phyloP scores from a whole-genome alignment of 2,329 filamentous ascomycete genomes.

The Monosporascus sp. region DNA sequence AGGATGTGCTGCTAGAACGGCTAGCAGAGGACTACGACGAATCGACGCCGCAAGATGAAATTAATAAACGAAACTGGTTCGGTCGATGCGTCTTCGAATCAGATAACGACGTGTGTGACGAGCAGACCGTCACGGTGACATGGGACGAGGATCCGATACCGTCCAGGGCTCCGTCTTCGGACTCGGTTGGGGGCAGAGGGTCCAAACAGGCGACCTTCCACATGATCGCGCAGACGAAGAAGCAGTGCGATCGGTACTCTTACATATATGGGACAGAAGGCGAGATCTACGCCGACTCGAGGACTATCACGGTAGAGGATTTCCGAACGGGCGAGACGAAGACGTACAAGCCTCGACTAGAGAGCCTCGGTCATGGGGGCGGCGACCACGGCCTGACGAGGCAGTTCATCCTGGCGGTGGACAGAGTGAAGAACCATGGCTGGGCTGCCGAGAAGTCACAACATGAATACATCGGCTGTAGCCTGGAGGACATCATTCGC shows the following conservation, averaged over 20 bases:
- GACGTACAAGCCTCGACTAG: conserved; percentile 54
- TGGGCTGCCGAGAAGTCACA: conserved; percentile 68
- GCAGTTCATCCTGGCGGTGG: conserved; percentile 78
- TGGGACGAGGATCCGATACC: conserved; percentile 69
- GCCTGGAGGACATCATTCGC: conserved; percentile 77
- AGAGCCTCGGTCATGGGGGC: conserved; percentile 61
- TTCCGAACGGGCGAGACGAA: conserved; percentile 55
- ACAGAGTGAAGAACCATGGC: conserved; percentile 67
- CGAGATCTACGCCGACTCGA: conserved; percentile 80
- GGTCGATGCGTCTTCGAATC: conserved; percentile 92
- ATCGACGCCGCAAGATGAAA: conserved; percentile 39
- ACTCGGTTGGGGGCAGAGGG: conserved; percentile 39
- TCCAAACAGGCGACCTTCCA: conserved; percentile 87
- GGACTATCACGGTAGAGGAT: conserved; percentile 68
- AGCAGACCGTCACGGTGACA: conserved; percentile 80
- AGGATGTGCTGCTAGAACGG: conserved; percentile 29
- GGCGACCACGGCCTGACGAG: conserved; percentile 74
- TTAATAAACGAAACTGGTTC: conserved; percentile 64
- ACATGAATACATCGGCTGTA: conserved; percentile 69
- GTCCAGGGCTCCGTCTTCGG: background rate
- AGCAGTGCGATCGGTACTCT: conserved; percentile 80
- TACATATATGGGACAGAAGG: conserved; percentile 81
- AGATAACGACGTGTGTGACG: conserved; percentile 90
- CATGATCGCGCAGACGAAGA: conserved; percentile 87
- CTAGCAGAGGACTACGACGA: conserved; percentile 48